phyloP scores from a whole-genome alignment of 805 yeast genomes.

The Pichia ethanolica region DNA sequence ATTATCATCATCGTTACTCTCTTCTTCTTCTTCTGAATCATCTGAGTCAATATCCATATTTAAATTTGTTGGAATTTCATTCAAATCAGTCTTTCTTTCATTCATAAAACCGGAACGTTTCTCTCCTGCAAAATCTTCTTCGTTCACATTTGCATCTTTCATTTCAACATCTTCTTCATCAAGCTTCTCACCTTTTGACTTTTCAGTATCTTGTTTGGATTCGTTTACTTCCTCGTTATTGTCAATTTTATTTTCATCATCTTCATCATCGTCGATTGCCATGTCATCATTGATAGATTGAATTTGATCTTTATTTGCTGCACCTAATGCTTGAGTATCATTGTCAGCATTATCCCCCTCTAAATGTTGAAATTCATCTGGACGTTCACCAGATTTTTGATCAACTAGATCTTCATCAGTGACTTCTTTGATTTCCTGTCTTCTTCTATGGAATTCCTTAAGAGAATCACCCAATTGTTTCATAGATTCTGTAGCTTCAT shows the following conservation, averaged over 20 bases:
- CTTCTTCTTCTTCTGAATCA: slow-evolving; percentile 25
- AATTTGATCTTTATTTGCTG: slow-evolving; percentile 72
- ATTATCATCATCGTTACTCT: slow-evolving; percentile 13
- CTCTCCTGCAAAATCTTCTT: slow-evolving; percentile 16
- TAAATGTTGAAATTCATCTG: slow-evolving; percentile 81
- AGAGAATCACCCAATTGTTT: slow-evolving; percentile 87
- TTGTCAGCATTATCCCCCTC: slow-evolving; percentile 71
- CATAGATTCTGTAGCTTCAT: slow-evolving; percentile 66
- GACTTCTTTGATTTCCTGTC: slow-evolving; percentile 77
- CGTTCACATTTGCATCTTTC: slow-evolving; percentile 17
- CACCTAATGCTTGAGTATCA: slow-evolving; percentile 90
- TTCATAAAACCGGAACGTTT: slow-evolving; percentile 16
- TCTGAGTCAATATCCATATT: slow-evolving; percentile 36
- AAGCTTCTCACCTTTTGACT: neutral
- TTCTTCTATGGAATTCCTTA: slow-evolving; percentile 86
- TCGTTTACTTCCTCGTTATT: slow-evolving; percentile 10
- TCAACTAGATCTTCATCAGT: slow-evolving; percentile 45
- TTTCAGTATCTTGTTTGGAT: slow-evolving; percentile 13
- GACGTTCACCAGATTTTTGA: slow-evolving; percentile 53
- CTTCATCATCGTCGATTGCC: slow-evolving; percentile 67
- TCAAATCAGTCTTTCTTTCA: slow-evolving; percentile 14
- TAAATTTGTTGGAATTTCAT: slow-evolving; percentile 31
- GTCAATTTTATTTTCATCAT: slow-evolving; percentile 25
- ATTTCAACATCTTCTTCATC: slow-evolving; percentile 26
- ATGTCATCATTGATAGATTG: slow-evolving; percentile 71